Base-by-base conservation (phyloP, 1,139 yeast genomes). In the Citeromyces hawaiiensis region DNA sequence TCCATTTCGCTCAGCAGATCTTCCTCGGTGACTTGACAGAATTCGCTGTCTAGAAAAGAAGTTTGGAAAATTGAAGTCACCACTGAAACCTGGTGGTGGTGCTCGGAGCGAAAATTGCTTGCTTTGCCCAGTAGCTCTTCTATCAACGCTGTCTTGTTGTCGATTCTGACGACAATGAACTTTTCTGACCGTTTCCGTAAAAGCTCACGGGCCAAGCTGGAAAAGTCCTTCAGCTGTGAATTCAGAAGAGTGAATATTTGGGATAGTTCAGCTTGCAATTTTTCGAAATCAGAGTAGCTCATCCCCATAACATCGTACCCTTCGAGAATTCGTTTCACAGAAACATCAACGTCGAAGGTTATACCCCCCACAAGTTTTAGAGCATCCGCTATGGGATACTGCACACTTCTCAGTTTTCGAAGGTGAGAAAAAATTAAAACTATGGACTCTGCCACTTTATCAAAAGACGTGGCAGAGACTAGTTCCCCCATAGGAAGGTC, bases 181-280 rank as follows among this genome's bases (percentile, higher is more conserved):
- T 76, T 78, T 43, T 83, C 94, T 13, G 76, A 73, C 37, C 94
- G 63, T 51, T 78, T 83, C 44, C 96, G 65, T 31, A 83, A 63
- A 10, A 83, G 59, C 47, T 87, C 96, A 46, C 97, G 68, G 0
- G 86, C 70, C 38, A 83, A 55, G 41, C 63, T 68, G 41, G 65
- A 72, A 57, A 73, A 80, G 54, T 62, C 82, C 54, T 66, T 74
- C 44, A 63, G 56, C 45, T 61, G 67, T 45, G 61, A 64, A 35
- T 76, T 80, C 69, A 79, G 69, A 2, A 62, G 53, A 2, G 51
- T 55, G 30, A 72, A 59, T 1, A 70, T 53, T 0, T 52, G 49
- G 2, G 52, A 44, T 0, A 64, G 44, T 2, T 52, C 52, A 2
- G 45, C 32, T 2, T 58, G 45, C 2, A 52, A 43, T 0, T 39